Evolutionary conservation across 371 early-diverging fungal genomes (phyloP).

Genomic region (Rhizopus delemar): DNA sequence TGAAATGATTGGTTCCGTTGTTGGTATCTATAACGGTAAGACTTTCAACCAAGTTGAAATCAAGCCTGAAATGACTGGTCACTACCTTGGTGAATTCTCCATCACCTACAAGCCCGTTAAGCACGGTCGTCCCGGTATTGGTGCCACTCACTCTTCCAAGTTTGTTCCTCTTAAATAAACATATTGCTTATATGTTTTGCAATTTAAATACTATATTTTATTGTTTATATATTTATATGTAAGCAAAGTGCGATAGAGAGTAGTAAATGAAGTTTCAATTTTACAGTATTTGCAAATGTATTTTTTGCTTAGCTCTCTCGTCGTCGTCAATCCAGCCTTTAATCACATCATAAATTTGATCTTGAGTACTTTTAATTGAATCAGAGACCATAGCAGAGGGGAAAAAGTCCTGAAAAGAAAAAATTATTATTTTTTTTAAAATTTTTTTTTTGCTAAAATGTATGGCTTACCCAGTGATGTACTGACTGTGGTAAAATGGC

Average conservation of each 20-base stretch:
- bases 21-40: slow-evolving; percentile 99
- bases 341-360: slow-evolving; percentile 17
- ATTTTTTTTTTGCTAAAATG: too few species aligned
- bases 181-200: not conserved
- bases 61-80: slow-evolving; percentile 99
- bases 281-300: not conserved
- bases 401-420: slow-evolving; percentile 22
- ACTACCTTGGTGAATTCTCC: slow-evolving; percentile 95
- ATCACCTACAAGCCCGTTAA: slow-evolving; percentile 97
- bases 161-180: slow-evolving; percentile 37
- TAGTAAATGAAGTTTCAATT: not conserved
- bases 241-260: not conserved
- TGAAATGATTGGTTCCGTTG: slow-evolving; percentile 98
- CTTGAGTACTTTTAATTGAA: slow-evolving; percentile 19
- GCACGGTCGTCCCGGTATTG: slow-evolving; percentile 99
- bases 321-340: slow-evolving; percentile 18
- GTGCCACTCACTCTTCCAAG: slow-evolving; percentile 92
- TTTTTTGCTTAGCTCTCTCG: not conserved
- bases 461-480: slow-evolving; percentile 32
- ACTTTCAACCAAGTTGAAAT: slow-evolving; percentile 99
- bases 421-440: not conserved
- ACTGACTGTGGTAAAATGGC: slow-evolving; percentile 27
- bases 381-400: slow-evolving; percentile 20
- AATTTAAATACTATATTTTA: too few species aligned
- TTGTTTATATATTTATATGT: not conserved